Evolutionary conservation across 345 rosid species (phyloP).

Genomic region (Raphanus sativus): DNA sequence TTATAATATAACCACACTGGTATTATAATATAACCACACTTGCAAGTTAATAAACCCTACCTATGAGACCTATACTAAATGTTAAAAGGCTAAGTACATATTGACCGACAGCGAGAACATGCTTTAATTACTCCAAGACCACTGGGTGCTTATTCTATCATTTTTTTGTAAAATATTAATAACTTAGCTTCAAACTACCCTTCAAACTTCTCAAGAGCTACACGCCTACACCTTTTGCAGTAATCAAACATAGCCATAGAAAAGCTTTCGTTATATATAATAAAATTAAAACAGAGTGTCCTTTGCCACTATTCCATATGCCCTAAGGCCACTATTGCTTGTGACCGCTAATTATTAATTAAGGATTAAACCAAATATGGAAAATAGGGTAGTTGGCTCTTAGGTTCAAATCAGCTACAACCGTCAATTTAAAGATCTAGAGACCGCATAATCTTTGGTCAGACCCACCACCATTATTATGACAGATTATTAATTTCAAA

Average conservation of each 20-base stretch:
- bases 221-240: conserved; percentile 5
- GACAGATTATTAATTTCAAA: conserved; percentile 14
- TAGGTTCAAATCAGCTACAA: conserved; percentile 34
- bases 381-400: conserved; percentile 35
- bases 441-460: conserved; percentile 39
- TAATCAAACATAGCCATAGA: conserved; percentile 11
- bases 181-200: conserved; percentile 17
- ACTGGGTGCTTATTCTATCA: conserved; percentile 31
- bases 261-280: conserved; percentile 6
- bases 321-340: conserved; percentile 32
- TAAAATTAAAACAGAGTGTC: conserved; percentile 26
- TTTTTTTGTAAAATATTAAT: not conserved
- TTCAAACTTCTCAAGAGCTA: conserved; percentile 35
- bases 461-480: conserved; percentile 36
- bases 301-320: conserved; percentile 33
- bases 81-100: conserved; percentile 18
- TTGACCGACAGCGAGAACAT: conserved; percentile 34
- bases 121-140: conserved; percentile 38
- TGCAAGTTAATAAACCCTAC: not conserved
- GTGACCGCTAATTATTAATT: conserved; percentile 34
- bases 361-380: conserved; percentile 34
- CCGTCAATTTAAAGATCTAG: conserved; percentile 42
- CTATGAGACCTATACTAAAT: not conserved
- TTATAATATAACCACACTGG: not conserved
- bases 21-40: not conserved